phyloP scores from a whole-genome alignment of 495 filamentous ascomycete species.

The Tuber microsphaerosporum region DNA sequence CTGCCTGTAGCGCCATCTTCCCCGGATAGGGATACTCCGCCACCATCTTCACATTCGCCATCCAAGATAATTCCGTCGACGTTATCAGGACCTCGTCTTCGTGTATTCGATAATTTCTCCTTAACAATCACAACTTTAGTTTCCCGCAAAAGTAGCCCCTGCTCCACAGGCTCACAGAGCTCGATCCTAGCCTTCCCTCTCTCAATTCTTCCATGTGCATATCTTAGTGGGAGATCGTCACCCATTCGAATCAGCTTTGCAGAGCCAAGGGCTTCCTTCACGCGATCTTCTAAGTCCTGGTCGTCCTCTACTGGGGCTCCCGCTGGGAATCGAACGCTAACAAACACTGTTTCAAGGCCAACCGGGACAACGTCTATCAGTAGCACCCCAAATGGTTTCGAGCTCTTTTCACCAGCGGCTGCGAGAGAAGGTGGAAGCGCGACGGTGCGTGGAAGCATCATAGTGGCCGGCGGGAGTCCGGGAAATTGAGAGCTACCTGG shows the following conservation, averaged over 20 bases:
- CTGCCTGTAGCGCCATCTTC: constrained; percentile 61
- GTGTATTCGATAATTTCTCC: constrained; percentile 42
- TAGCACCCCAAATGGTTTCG: constrained; percentile 69
- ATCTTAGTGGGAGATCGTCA: constrained; percentile 77
- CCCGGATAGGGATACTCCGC: background rate
- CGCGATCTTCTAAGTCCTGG: constrained; percentile 55
- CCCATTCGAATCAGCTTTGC: constrained; percentile 74
- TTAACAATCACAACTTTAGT: constrained; percentile 64
- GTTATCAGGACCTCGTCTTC: constrained; percentile 44
- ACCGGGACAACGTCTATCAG: constrained; percentile 74
- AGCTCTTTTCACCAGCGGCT: constrained; percentile 50
- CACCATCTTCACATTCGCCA: constrained; percentile 55
- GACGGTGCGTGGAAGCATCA: constrained; percentile 74
- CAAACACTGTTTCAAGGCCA: constrained; percentile 72
- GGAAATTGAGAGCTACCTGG: constrained; percentile 46
- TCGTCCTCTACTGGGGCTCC: constrained; percentile 58
- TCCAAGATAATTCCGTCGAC: constrained; percentile 44
- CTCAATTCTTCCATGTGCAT: constrained; percentile 67
- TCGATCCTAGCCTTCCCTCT: constrained; percentile 58
- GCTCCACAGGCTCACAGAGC: constrained; percentile 66
- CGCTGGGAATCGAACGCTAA: constrained; percentile 48
- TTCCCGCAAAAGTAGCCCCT: constrained; percentile 65
- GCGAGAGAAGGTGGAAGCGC: constrained; percentile 60
- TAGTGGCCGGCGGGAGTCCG: constrained; percentile 60
- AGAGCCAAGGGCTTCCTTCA: constrained; percentile 70